These are phyloP conservation scores for Metschnikowia bowlesiae DNA, from an alignment of 805 yeast species.

Conservation along the genomic window DNA sequence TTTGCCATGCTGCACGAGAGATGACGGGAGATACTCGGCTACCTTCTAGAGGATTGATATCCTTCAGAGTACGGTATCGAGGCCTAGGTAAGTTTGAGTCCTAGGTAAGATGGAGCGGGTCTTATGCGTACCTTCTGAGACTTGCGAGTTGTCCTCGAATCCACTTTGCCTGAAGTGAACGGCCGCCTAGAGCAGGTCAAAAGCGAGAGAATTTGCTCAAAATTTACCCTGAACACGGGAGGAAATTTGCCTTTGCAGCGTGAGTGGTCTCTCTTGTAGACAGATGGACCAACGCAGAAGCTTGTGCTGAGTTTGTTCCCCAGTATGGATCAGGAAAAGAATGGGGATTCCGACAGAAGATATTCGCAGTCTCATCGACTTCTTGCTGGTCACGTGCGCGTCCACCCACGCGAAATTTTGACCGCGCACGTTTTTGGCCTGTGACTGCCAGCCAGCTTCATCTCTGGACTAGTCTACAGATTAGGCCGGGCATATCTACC, in stretches of 20 bases:
- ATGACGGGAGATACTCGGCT: background rate
- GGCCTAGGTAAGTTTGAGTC: too few species aligned
- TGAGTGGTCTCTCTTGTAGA: background rate
- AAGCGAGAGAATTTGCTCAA: background rate
- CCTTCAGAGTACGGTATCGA: too few species aligned
- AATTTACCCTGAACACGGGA: background rate
- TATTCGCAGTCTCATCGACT: conserved; percentile 5
- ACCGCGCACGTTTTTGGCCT: background rate
- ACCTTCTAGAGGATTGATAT: too few species aligned
- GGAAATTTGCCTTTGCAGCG: background rate
- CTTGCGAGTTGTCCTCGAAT: background rate
- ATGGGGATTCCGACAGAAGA: conserved; percentile 2
- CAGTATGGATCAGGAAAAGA: conserved; percentile 1
- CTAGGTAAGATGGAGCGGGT: too few species aligned
- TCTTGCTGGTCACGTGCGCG: background rate
- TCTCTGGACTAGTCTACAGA: background rate
- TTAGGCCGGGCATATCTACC: background rate
- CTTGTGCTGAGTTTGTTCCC: background rate
- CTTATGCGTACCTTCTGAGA: too few species aligned
- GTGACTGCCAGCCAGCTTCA: background rate
- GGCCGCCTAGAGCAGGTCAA: background rate
- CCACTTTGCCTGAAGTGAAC: conserved; percentile 4
- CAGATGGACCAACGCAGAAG: conserved; percentile 1
- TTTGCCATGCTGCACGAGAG: conserved; percentile 1
- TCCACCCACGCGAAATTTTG: background rate